phyloP scores from a whole-genome alignment of 163 green algal species.

The Coccomyxa subellipsoidea region DNA sequence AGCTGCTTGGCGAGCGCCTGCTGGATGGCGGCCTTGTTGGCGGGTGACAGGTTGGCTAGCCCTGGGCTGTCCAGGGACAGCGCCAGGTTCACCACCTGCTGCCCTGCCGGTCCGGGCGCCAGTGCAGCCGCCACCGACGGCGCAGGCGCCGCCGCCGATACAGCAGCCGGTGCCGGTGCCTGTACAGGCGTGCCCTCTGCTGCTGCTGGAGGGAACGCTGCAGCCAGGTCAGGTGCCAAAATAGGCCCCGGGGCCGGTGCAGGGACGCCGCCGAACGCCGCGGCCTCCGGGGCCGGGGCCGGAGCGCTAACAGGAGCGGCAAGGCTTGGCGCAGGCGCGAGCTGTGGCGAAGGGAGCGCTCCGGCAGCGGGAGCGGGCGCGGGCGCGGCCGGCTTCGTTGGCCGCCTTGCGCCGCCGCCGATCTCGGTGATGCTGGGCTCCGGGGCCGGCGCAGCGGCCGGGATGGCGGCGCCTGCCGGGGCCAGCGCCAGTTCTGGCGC shows the following conservation, averaged over 20 bases:
- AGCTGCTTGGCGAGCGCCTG: neutral
- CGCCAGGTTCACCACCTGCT: neutral
- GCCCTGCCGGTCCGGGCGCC: neutral
- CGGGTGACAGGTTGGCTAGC: neutral
- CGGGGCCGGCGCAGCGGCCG: no score
- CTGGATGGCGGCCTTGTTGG: neutral
- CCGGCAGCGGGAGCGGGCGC: no score
- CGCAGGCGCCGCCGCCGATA: neutral
- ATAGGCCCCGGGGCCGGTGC: neutral
- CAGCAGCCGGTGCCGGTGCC: neutral
- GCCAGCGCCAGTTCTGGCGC: neutral
- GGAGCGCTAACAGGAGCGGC: neutral
- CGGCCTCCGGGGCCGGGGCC: neutral
- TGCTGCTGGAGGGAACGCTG: neutral
- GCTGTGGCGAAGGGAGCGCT: neutral
- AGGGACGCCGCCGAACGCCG: neutral
- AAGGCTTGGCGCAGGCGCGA: neutral
- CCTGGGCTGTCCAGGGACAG: neutral
- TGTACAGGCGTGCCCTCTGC: neutral
- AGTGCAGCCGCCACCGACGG: neutral
- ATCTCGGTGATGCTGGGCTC: neutral
- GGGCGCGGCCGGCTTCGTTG: no score
- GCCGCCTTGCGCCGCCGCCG: no score
- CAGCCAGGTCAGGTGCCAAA: no score
- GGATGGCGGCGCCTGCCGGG: neutral